Evolutionary conservation across 176 grass and related monocot species (phyloP).

Genomic region (Oropetium thomaeum): DNA sequence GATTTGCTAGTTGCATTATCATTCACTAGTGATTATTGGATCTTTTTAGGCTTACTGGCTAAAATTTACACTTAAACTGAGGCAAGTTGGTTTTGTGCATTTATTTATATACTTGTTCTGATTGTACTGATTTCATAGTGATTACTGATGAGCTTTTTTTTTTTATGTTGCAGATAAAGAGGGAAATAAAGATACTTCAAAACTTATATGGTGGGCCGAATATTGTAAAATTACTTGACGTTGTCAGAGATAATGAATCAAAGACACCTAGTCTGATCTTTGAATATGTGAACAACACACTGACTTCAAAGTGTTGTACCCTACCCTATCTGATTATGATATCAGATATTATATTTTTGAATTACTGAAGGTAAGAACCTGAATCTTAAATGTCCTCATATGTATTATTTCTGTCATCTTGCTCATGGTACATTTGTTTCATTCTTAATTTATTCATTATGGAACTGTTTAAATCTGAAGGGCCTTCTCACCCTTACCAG

Average conservation of each 20-base stretch:
- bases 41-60: conserved; percentile 6
- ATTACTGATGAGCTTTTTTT: conserved; percentile 1
- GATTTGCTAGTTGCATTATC: background rate
- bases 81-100: background rate
- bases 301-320: conserved; percentile 98
- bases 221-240: conserved; percentile 89
- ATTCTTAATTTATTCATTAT: background rate
- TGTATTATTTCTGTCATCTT: background rate
- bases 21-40: background rate
- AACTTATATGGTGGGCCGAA: conserved; percentile 93
- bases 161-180: conserved; percentile 73
- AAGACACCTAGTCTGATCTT: conserved; percentile 94
- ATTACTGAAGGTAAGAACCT: conserved; percentile 72
- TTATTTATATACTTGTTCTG: background rate
- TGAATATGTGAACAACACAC: conserved; percentile 90
- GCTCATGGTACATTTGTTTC: conserved; percentile 11
- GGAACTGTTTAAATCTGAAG: background rate
- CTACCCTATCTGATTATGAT: conserved; percentile 74
- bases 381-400: background rate
- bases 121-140: conserved; percentile 3
- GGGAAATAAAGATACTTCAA: conserved; percentile 98
- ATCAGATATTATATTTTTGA: conserved; percentile 96
- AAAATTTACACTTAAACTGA: background rate
- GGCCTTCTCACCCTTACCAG: background rate
- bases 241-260: conserved; percentile 93